Conservation (phyloP, 306 rosid genomes). For the Astragalus glycyphyllos region DNA sequence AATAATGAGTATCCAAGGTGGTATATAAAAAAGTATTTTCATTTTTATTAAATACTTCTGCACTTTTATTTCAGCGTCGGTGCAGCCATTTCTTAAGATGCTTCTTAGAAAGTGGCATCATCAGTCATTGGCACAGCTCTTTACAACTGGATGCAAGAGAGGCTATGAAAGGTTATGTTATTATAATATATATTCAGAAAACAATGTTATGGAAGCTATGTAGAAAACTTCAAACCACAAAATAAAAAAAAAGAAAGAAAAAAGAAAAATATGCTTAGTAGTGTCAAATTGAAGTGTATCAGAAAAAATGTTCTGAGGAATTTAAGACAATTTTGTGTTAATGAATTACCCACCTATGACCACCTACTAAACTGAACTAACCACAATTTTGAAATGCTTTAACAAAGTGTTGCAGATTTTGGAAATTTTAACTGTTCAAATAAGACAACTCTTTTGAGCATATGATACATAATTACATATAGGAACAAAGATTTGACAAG, state of each 20-base stretch:
- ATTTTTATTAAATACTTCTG: no score
- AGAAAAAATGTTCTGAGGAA: slow-evolving; percentile 14
- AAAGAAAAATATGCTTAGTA: neutral
- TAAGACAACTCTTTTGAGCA: neutral
- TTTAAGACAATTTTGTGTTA: slow-evolving; percentile 11
- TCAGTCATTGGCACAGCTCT: slow-evolving; percentile 5
- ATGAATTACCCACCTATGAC: no score
- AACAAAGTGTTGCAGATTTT: no score
- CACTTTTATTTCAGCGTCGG: neutral
- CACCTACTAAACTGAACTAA: no score
- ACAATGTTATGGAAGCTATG: neutral
- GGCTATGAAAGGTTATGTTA: neutral
- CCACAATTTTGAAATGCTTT: no score
- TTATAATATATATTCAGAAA: slow-evolving; percentile 17
- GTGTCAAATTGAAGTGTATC: neutral
- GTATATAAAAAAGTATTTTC: no score
- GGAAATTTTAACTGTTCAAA: no score
- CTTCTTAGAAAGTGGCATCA: no score
- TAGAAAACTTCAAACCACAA: neutral
- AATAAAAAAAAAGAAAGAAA: neutral
- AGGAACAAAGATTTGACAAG: slow-evolving; percentile 26
- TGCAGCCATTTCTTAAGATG: neutral
- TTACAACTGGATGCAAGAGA: slow-evolving; percentile 9
- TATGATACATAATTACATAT: slow-evolving; percentile 29
- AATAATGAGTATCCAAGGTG: no score